These are phyloP conservation scores for Prunella vulgaris DNA, from an alignment of 257 asterid species.

Conservation along the genomic window DNA sequence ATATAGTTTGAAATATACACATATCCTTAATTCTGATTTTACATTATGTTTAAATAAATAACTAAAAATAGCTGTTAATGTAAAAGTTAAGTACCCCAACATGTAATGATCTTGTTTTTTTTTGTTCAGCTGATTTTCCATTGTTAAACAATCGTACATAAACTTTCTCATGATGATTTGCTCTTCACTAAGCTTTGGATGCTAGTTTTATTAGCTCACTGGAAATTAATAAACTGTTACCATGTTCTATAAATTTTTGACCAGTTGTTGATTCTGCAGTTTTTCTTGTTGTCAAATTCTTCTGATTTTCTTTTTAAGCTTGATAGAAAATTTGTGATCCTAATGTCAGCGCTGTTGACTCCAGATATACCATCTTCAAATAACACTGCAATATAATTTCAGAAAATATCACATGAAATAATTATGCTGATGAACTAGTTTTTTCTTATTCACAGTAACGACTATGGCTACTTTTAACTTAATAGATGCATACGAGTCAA, in stretches of 20 bases:
- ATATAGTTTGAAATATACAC: neutral
- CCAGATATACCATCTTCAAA: neutral
- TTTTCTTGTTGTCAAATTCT: neutral
- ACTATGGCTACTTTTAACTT: neutral
- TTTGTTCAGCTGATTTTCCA: neutral
- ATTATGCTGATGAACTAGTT: neutral
- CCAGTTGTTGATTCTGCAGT: neutral
- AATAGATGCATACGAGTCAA: neutral
- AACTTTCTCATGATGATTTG: neutral
- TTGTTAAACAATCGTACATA: neutral
- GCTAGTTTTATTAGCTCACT: constrained; percentile 1
- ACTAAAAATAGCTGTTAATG: neutral
- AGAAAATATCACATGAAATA: neutral
- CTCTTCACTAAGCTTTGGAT: constrained; percentile 1
- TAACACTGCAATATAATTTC: constrained; percentile 4
- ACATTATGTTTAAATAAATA: neutral
- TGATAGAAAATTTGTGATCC: neutral
- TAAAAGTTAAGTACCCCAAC: neutral
- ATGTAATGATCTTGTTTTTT: neutral
- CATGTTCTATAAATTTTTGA: neutral
- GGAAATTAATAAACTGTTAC: neutral
- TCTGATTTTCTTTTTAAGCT: neutral
- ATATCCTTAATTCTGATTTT: neutral
- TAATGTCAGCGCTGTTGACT: neutral
- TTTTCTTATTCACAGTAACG: neutral